Percentiles rank a stretch among this genome's conserved stretches.
Conservation (phyloP, 305 asterid species). For the Withania somnifera region DNA sequence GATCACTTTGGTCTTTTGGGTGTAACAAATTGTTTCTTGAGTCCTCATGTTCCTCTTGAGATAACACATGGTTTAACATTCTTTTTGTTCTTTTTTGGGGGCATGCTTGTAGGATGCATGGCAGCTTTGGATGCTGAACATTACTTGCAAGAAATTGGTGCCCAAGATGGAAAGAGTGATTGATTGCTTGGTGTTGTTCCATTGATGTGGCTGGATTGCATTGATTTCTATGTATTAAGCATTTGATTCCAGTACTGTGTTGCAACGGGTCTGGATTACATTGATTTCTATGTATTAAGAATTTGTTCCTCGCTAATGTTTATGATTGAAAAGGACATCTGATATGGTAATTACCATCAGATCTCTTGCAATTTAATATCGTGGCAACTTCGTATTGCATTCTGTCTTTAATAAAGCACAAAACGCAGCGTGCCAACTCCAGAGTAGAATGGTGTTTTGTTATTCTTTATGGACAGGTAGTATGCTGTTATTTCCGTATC, state of each 20-base stretch:
- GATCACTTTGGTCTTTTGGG: neutral
- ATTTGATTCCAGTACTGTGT: no score
- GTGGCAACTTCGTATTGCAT: no score
- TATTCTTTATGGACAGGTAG: no score
- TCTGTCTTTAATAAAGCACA: no score
- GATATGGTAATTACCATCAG: no score
- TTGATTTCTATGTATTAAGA: neutral
- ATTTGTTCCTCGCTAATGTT: neutral
- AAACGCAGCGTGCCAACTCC: no score
- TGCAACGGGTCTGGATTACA: neutral
- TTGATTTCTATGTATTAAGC: neutral
- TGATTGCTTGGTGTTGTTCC: conserved; percentile 21
- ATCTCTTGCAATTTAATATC: no score
- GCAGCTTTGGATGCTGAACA: conserved; percentile 98
- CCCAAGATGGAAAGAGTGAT: conserved; percentile 92
- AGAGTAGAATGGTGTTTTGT: no score
- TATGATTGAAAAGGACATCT: neutral
- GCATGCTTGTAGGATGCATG: conserved; percentile 69
- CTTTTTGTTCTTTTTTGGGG: neutral
- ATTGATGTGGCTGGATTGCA: conserved; percentile 10
- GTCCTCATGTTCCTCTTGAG: neutral
- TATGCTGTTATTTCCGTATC: no score
- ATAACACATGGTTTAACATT: neutral
- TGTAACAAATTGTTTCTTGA: neutral
- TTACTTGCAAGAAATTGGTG: conserved; percentile 76